Evolutionary conservation across 768 basidiomycete species (phyloP), one percentile per base, ranked within the genome.

Genomic region (Lactarius hatsudake): DNA sequence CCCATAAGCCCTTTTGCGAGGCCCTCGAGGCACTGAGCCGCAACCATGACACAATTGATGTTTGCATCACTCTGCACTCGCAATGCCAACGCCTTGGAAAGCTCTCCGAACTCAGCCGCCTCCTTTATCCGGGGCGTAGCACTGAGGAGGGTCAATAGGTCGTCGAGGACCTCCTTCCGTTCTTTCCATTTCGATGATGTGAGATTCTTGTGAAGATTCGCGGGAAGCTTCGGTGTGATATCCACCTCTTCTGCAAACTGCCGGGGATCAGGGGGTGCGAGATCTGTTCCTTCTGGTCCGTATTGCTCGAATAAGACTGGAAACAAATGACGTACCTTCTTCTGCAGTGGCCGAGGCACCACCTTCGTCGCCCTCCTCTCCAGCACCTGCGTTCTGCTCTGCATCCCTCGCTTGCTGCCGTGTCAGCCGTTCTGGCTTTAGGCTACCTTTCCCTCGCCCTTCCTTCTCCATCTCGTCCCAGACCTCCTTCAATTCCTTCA

Each of bases 121-220:
- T 96, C 94, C 72, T 87, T 87, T 72, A 98, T 90, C 65, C 88
- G 85, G 15, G 89, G 87, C 3, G 89, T 83, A 9, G 86, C 79
- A 62, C 84, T 84, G 36, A 98, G 78, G 42, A 93, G 78, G 2
- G 84, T 84, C 55, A 87, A 81, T 28, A 96, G 82, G 32, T 93
- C 93, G 70, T 97, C 95, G 38, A 98, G 80, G 2, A 86, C 91
- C 72, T 96, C 92, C 74, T 98, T 95, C 48, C 94, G 86, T 71
- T 99, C 97, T 74, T 99, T 98, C 97, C 97, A 99, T 77, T 98
- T 98, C 0, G 93, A 87, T 5, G 97, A 98, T 28, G 87, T 84
- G 59, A 99, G 81, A 60, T 84, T 80, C 2, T 87, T 81, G 65
- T 91, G 86, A 67, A 98, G 81, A 64, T 88, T 87, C 3, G 85